Conservation (phyloP, 192 early-diverging fungal genomes). For the Fimicolochytrium jonesii region DNA sequence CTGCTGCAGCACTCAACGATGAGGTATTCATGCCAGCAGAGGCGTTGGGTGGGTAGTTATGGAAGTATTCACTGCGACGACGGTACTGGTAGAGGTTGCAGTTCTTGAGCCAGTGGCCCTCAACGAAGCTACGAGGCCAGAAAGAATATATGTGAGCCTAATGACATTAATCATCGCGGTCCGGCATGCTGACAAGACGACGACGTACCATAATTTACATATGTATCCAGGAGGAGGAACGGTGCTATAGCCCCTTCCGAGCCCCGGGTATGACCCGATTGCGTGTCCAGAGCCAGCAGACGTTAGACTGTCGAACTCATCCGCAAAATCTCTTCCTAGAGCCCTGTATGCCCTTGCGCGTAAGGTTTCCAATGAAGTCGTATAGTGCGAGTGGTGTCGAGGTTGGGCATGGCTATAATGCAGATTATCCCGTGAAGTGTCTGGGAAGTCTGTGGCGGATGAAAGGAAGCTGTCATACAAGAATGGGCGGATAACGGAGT, state of each 20-base stretch:
- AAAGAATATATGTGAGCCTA: conserved; percentile 2
- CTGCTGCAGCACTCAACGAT: not conserved
- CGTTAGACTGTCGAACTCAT: not conserved
- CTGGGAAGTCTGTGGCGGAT: not conserved
- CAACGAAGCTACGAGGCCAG: conserved; percentile 31
- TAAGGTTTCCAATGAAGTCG: too few species aligned
- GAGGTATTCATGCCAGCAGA: not conserved
- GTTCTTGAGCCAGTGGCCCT: conserved; percentile 45
- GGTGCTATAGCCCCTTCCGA: conserved; percentile 7
- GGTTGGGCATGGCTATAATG: not conserved
- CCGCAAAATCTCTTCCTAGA: not conserved
- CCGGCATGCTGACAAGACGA: too few species aligned
- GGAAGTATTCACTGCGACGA: conserved; percentile 18
- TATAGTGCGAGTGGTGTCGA: not conserved
- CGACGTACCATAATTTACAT: conserved; percentile 39
- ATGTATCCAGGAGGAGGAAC: conserved; percentile 38
- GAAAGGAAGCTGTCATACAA: conserved; percentile 2
- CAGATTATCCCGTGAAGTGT: not conserved
- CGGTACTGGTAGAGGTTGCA: conserved; percentile 34
- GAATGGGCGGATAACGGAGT: conserved; percentile 15
- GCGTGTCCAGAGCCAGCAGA: not conserved
- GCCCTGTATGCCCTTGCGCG: too few species aligned
- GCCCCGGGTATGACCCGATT: not conserved
- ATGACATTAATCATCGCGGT: not conserved
- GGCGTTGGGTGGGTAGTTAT: too few species aligned